phyloP scores from a whole-genome alignment of 2,329 filamentous ascomycete species.

The Apiospora aurea region DNA sequence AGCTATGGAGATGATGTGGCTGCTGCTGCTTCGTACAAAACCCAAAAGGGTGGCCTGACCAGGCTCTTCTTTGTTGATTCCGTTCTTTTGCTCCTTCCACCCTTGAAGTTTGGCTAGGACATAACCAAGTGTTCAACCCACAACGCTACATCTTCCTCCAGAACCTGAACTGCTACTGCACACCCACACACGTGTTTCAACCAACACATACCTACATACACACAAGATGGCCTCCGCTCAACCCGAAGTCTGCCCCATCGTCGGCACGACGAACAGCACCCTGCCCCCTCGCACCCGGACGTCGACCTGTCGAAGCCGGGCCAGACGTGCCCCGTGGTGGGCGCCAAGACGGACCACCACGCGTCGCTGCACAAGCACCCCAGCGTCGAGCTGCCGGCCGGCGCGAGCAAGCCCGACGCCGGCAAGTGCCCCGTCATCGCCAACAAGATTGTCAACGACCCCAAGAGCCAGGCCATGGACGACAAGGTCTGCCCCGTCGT shows the following conservation, averaged over 20 bases:
- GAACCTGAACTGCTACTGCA: neutral
- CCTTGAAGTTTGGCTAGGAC: neutral
- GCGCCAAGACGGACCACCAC: conserved; percentile 52
- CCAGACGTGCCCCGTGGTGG: conserved; percentile 50
- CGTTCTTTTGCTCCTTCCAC: neutral
- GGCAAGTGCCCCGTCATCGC: conserved; percentile 47
- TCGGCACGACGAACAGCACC: conserved; percentile 50
- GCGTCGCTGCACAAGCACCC: conserved; percentile 49
- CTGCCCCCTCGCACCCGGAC: conserved; percentile 48
- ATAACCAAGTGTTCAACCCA: neutral
- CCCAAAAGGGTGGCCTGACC: conserved; percentile 5
- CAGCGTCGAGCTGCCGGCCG: conserved; percentile 39
- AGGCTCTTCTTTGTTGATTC: conserved; percentile 13
- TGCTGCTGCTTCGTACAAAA: conserved; percentile 16
- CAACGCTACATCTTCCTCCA: neutral
- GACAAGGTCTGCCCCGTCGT: conserved; percentile 52
- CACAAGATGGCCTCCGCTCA: conserved; percentile 38
- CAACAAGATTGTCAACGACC: conserved; percentile 43
- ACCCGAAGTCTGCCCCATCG: conserved; percentile 46
- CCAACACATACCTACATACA: neutral
- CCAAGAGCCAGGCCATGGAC: conserved; percentile 49
- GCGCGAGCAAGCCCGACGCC: conserved; percentile 41
- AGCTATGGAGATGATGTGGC: conserved; percentile 1
- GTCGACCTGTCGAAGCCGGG: conserved; percentile 50
- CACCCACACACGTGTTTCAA: neutral